Evolutionary conservation across 2,329 filamentous ascomycete species (phyloP), one percentile per base, ranked within the genome.

Genomic region (Ophiostoma pallidulum): DNA sequence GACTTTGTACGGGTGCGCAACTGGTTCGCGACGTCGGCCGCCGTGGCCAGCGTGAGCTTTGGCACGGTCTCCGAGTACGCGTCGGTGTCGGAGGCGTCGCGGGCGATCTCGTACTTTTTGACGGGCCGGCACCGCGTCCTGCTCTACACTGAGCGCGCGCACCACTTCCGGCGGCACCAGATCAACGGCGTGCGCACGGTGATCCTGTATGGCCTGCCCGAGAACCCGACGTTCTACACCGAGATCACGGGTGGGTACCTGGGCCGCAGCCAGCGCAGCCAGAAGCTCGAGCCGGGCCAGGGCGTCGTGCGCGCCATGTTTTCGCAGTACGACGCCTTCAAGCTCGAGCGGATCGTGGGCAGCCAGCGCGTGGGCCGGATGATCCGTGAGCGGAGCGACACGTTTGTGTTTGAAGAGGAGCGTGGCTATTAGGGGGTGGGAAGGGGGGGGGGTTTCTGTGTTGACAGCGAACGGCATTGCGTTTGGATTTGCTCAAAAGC

Each of bases 1-100:
- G 92, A 98, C 68, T 97, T 97, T 63, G 84, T 96, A 37, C 84
- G 90, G 36, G 75, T 98, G 50, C 81, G 92, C 46, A 98, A 97
- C 68, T 86, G 90, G 66, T 90, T 98, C 59, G 81, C 89, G 45
- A 89, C 81, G 26, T 81, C 82, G 14, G 57, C 70, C 9, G 66
- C 70, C n/a, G 73, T 75, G 22, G 68, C 68, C 49, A 69, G 59
- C 51, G 62, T 83, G 49, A 62, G 82, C 1, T 94, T 96, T 62
- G 90, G 88, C 45, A 79, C 82, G 28, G 83, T 98, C 32, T 90
- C 85, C 49, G 92, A 98, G 65, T 97, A 97, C 64, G 84, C 86
- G 0, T 78, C 85, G 39, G 71, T 83, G 8, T 76, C 81, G 8
- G 88, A 94, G 54, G 83, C 89, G 26, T 83, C 87, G 36, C 80